A percentile compares a stretch with the other conserved stretches of the same genome.
Evolutionary conservation across 2,329 filamentous ascomycete genomes (phyloP).

Genomic region (Epichloe elymi): DNA sequence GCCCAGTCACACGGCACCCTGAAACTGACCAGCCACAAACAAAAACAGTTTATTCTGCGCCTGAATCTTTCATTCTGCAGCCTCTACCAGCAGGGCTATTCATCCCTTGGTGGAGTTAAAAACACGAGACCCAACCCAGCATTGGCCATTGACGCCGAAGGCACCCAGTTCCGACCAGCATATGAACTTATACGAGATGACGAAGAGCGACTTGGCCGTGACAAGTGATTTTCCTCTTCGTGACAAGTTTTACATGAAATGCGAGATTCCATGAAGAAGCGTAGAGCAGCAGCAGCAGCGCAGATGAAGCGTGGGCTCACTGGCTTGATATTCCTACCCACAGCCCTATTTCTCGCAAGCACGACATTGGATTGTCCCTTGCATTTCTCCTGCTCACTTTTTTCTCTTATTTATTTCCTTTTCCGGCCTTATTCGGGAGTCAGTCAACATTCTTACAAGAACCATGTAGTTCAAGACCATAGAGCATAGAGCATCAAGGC

Average conservation of each 20-base stretch:
- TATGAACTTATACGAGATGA: constrained; percentile 64
- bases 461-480: background rate
- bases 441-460: background rate
- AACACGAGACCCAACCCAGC: constrained; percentile 86
- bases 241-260: background rate
- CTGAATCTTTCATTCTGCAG: constrained; percentile 72
- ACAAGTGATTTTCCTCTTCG: constrained; percentile 25
- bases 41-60: constrained; percentile 58
- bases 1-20: too few species aligned
- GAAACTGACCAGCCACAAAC: too few species aligned
- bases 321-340: background rate
- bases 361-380: background rate
- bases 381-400: background rate
- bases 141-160: constrained; percentile 31
- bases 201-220: constrained; percentile 66
- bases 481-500: constrained; percentile 3
- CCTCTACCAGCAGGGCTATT: constrained; percentile 81
- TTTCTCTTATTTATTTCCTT: background rate
- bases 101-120: constrained; percentile 76
- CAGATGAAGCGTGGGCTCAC: background rate
- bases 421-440: background rate
- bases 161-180: constrained; percentile 49
- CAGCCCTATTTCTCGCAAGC: too few species aligned
- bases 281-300: too few species aligned
- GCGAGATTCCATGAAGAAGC: background rate